Percentiles rank a stretch among this genome's conserved stretches.
Conservation (phyloP, 2,329 filamentous ascomycete species). For the Clarireedia paspali region DNA sequence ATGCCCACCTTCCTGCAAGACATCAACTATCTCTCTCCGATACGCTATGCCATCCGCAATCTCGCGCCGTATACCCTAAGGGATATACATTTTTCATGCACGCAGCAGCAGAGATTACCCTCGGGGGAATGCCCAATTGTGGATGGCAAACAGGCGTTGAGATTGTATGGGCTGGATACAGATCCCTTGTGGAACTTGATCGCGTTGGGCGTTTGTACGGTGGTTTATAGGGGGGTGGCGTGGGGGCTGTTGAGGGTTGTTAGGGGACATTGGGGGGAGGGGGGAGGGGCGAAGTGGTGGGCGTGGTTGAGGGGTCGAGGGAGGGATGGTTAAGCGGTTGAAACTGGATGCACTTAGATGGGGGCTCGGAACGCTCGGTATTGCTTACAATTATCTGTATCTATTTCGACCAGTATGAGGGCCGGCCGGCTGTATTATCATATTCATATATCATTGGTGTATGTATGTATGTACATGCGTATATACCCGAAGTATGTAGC, state of each 20-base stretch:
- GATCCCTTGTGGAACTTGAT: constrained; percentile 54
- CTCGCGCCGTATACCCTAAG: constrained; percentile 58
- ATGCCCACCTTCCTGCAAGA: constrained; percentile 59
- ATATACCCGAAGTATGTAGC: too few relatives aligned
- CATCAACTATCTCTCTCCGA: constrained; percentile 64
- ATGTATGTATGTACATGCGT: too few relatives aligned
- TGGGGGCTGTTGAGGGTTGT: constrained; percentile 49
- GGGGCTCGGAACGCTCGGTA: too few relatives aligned
- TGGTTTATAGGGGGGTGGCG: constrained; percentile 58
- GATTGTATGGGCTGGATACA: constrained; percentile 58
- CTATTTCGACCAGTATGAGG: too few relatives aligned
- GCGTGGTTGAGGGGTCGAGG: not conserved
- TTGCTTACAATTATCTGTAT: too few relatives aligned
- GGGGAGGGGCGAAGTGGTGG: not conserved
- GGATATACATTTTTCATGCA: constrained; percentile 56
- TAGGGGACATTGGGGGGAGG: constrained; percentile 42
- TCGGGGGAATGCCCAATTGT: constrained; percentile 56
- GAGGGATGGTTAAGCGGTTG: not conserved
- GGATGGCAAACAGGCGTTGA: constrained; percentile 58
- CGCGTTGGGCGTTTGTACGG: constrained; percentile 53
- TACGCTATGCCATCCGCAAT: constrained; percentile 62
- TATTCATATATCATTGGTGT: too few relatives aligned
- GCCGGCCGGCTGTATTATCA: too few relatives aligned
- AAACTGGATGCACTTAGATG: not conserved
- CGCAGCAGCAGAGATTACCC: constrained; percentile 47